These are phyloP conservation scores for Paxillus involutus DNA, from an alignment of 768 basidiomycete genomes.

Conservation along the genomic window DNA sequence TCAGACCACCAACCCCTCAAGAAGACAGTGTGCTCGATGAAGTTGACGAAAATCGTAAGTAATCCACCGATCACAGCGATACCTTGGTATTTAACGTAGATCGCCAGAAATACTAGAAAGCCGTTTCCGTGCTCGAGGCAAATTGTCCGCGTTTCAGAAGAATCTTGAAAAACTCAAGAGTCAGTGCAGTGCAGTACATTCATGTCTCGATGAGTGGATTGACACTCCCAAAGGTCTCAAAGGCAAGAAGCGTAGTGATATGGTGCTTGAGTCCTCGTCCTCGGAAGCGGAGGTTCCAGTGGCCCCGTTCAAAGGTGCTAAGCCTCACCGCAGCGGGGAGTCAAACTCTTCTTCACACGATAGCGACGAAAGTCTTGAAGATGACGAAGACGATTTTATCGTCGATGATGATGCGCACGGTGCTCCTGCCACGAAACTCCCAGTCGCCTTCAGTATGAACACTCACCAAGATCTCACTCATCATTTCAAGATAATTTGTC, in stretches of 20 bases:
- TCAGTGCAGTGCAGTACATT: conserved; percentile 25
- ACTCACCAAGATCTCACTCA: conserved; percentile 72
- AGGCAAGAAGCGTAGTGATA: conserved; percentile 47
- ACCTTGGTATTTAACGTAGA: conserved; percentile 1
- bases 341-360: conserved; percentile 38
- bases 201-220: not conserved
- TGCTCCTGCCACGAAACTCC: conserved; percentile 47
- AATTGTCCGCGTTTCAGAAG: conserved; percentile 58
- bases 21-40: conserved; percentile 47
- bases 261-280: conserved; percentile 28
- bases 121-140: conserved; percentile 62
- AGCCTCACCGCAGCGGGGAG: conserved; percentile 35
- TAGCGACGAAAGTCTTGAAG: conserved; percentile 23
- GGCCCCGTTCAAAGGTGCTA: conserved; percentile 47
- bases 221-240: conserved; percentile 10
- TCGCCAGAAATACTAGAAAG: conserved; percentile 57
- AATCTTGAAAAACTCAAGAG: conserved; percentile 68
- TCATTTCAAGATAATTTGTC: conserved; percentile 87
- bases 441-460: conserved; percentile 78
- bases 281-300: conserved; percentile 33
- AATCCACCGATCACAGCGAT: not conserved
- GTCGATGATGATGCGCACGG: conserved; percentile 62
- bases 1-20: conserved; percentile 41
- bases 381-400: conserved; percentile 43
- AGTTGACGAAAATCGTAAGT: conserved; percentile 59